These are phyloP conservation scores for Myriosclerotinia duriaeana DNA, from an alignment of 2,329 filamentous ascomycete genomes.

Conservation along the genomic window DNA sequence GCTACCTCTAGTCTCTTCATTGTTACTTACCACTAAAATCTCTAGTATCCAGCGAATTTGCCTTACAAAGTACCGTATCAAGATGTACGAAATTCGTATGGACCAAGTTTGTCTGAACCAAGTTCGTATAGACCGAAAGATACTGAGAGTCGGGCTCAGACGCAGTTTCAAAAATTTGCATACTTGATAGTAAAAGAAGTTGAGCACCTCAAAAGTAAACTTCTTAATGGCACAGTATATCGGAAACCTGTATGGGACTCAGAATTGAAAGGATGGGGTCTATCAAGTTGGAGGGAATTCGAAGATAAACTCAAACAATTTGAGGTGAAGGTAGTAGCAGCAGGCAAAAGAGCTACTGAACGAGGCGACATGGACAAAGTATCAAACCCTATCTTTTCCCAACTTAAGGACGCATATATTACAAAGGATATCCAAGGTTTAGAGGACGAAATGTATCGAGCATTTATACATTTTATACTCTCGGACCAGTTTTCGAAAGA, in stretches of 20 bases:
- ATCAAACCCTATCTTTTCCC: constrained; percentile 34
- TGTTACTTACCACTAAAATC: background rate
- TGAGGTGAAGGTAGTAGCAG: background rate
- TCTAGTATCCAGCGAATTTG: background rate
- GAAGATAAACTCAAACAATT: background rate
- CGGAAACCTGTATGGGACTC: background rate
- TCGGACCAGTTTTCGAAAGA: constrained; percentile 49
- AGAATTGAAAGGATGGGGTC: background rate
- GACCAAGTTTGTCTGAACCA: no score
- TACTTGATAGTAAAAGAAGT: background rate
- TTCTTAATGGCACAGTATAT: background rate
- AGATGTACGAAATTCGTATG: background rate
- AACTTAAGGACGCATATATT: constrained; percentile 59
- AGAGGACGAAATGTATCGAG: constrained; percentile 59
- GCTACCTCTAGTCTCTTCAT: background rate
- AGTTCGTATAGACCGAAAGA: background rate
- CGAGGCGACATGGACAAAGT: constrained; percentile 23
- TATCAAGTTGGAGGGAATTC: background rate
- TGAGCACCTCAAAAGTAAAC: rapidly evolving
- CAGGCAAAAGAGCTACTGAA: constrained; percentile 24
- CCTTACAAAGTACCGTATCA: background rate
- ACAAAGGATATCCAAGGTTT: constrained; percentile 52
- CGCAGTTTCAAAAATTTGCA: constrained; percentile 4
- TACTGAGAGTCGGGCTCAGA: background rate
- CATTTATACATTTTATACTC: constrained; percentile 48